Evolutionary conservation across 306 rosid species (phyloP).

Genomic region (Malus orientalis): DNA sequence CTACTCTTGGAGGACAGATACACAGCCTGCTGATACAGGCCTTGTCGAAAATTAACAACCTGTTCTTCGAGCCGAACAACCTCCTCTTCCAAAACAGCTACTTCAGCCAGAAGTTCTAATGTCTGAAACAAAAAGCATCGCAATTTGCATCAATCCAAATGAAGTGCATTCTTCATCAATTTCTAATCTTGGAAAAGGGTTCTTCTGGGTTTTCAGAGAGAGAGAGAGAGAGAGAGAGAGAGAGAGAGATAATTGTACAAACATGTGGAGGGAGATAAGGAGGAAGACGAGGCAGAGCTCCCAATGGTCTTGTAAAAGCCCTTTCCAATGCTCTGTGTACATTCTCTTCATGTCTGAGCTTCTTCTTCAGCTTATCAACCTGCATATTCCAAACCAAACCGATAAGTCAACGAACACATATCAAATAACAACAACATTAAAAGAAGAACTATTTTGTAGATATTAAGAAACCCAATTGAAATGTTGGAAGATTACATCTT

Average conservation of each 20-base stretch:
- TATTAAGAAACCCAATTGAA: neutral
- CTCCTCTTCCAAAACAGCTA: constrained; percentile 90
- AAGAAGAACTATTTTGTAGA: neutral
- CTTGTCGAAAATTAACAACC: constrained; percentile 79
- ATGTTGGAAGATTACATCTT: constrained; percentile 53
- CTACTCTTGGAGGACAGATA: constrained; percentile 53
- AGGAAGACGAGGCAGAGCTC: constrained; percentile 96
- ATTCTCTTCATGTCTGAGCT: constrained; percentile 93
- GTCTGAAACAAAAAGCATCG: constrained; percentile 41
- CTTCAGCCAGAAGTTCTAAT: constrained; percentile 86
- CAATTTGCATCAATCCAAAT: neutral
- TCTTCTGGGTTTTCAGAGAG: neutral
- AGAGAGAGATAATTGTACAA: constrained; percentile 11
- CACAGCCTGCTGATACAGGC: constrained; percentile 78
- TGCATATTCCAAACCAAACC: constrained; percentile 19
- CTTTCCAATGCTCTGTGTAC: constrained; percentile 91
- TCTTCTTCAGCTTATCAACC: constrained; percentile 92
- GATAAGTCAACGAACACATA: neutral
- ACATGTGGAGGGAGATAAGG: constrained; percentile 94
- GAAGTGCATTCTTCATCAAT: neutral
- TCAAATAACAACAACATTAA: neutral
- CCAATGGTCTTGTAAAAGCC: constrained; percentile 83
- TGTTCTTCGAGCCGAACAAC: constrained; percentile 77
- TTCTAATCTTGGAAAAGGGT: neutral
- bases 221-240: constrained; percentile 9